Evolutionary conservation across 306 rosid genomes (phyloP).

Genomic region (Vigna unguiculata): DNA sequence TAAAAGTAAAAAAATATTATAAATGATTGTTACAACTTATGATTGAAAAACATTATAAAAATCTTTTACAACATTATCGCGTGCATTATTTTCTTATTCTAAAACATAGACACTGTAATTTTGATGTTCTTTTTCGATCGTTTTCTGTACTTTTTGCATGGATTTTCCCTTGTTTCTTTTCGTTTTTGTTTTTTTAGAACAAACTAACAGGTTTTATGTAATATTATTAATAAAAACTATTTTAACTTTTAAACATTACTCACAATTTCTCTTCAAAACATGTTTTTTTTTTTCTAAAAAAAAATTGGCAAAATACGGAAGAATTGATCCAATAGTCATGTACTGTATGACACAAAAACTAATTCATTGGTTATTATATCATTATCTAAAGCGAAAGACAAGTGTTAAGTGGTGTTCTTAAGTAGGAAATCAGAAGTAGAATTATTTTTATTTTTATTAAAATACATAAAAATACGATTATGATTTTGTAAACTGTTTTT

Average conservation of each 20-base stretch:
- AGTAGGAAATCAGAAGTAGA: no score
- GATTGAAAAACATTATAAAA: background rate
- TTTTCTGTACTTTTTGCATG: background rate
- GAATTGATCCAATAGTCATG: background rate
- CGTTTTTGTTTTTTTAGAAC: background rate
- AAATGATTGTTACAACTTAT: background rate
- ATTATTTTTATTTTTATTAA: no score
- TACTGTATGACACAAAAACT: background rate
- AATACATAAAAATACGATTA: no score
- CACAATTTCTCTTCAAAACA: background rate
- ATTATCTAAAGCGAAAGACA: conserved; percentile 17
- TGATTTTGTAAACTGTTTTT: no score
- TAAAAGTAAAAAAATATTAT: background rate
- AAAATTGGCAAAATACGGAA: background rate
- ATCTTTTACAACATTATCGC: background rate
- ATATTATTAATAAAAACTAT: background rate
- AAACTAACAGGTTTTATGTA: background rate
- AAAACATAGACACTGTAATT: background rate
- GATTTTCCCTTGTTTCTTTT: background rate
- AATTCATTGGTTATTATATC: background rate
- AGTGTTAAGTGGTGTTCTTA: no score
- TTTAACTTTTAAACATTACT: background rate
- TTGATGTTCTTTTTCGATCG: background rate
- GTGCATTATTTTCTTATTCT: background rate
- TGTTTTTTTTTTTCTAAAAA: background rate